Conservation (phyloP, 2,329 filamentous ascomycete species). For the Helotiales sp. region DNA sequence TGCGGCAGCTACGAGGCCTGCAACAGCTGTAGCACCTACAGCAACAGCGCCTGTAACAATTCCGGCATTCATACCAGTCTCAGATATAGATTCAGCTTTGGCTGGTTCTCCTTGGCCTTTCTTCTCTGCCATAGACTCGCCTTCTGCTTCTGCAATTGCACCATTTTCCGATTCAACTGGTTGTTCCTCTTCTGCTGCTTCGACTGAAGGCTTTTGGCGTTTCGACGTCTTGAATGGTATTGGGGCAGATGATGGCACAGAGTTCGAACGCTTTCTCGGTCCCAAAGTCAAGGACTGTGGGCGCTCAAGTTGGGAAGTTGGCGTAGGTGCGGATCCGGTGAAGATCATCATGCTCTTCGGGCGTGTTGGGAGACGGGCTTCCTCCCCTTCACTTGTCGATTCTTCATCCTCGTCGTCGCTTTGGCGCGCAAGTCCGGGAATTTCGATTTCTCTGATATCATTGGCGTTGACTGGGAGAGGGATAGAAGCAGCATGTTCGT, state of each 20-base stretch:
- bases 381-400: constrained; percentile 46
- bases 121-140: neutral
- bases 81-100: neutral
- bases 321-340: constrained; percentile 31
- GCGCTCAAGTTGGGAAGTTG: constrained; percentile 34
- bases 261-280: constrained; percentile 40
- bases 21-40: constrained; percentile 32
- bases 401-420: constrained; percentile 65
- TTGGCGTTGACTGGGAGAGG: constrained; percentile 70
- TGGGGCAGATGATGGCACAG: constrained; percentile 36
- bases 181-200: constrained; percentile 1
- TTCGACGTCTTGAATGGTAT: constrained; percentile 33
- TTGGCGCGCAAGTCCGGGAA: constrained; percentile 68
- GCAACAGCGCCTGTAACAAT: constrained; percentile 29
- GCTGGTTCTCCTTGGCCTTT: constrained; percentile 9
- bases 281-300: constrained; percentile 19
- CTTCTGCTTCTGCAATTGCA: neutral
- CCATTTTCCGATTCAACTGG: neutral
- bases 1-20: constrained; percentile 30
- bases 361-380: constrained; percentile 44
- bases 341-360: constrained; percentile 51
- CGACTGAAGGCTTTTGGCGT: constrained; percentile 19
- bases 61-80: constrained; percentile 18
- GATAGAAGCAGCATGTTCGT: constrained; percentile 57
- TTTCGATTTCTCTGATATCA: constrained; percentile 81